These are phyloP conservation scores for Chrysanthemum seticuspe DNA, from an alignment of 129 eudicot genomes.

Conservation along the genomic window DNA sequence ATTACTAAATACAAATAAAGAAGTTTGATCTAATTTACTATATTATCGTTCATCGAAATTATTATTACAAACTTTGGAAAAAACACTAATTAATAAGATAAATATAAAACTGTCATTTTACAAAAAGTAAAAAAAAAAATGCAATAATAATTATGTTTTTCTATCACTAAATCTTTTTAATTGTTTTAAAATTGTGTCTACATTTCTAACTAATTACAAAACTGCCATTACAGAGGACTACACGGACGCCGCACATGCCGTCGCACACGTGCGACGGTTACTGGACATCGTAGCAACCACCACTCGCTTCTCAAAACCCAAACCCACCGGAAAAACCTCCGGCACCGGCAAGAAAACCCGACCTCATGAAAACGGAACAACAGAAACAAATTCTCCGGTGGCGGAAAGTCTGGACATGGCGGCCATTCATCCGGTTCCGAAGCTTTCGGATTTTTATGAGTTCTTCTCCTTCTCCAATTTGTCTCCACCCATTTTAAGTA, in stretches of 20 bases:
- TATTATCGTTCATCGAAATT: too few species aligned
- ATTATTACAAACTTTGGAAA: too few species aligned
- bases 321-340: conserved; percentile 43
- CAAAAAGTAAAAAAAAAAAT: too few species aligned
- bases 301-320: conserved; percentile 84
- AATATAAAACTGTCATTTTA: too few species aligned
- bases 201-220: conserved; percentile 3
- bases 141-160: too few species aligned
- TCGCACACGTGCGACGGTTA: conserved; percentile 91
- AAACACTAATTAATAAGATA: too few species aligned
- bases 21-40: too few species aligned
- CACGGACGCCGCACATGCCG: conserved; percentile 55
- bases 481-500: conserved; percentile 83
- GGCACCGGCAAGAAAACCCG: conserved; percentile 44
- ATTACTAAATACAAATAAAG: too few species aligned
- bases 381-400: conserved; percentile 45
- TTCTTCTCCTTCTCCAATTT: conserved; percentile 87
- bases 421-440: conserved; percentile 92
- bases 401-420: conserved; percentile 78
- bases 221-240: conserved; percentile 73
- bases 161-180: too few species aligned
- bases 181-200: too few species aligned
- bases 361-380: conserved; percentile 31
- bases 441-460: conserved; percentile 87
- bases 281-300: conserved; percentile 94